phyloP scores from a whole-genome alignment of 179 eudicot genomes.

The Carnegiea gigantea region DNA sequence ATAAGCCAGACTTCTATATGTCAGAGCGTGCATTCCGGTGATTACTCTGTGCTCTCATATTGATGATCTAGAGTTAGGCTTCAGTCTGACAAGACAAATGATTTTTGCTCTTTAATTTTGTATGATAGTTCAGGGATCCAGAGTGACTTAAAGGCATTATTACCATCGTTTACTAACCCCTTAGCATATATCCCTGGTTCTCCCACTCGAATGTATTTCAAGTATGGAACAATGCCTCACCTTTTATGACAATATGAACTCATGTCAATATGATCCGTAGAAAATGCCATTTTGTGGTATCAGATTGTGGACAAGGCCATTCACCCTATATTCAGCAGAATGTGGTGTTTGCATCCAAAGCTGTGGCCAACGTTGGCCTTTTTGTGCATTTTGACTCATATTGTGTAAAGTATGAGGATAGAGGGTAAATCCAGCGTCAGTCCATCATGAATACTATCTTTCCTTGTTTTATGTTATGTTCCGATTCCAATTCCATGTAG shows the following conservation, averaged over 20 bases:
- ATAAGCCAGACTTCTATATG: conserved; percentile 93
- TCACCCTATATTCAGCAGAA: not conserved
- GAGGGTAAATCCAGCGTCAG: not conserved
- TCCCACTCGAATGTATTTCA: not conserved
- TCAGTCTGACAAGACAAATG: not conserved
- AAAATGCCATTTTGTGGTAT: not conserved
- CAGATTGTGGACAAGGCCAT: not conserved
- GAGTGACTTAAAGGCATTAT: not conserved
- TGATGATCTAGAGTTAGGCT: not conserved
- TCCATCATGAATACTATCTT: not conserved
- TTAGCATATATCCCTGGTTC: not conserved
- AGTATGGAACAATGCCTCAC: not conserved
- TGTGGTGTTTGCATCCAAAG: not conserved
- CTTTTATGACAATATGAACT: not conserved
- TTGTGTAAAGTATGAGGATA: not conserved
- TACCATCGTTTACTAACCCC: not conserved
- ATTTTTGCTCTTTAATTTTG: not conserved
- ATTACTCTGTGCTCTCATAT: conserved; percentile 9
- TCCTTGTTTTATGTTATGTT: not conserved
- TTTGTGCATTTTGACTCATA: not conserved
- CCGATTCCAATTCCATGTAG: not conserved
- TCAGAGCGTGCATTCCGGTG: conserved; percentile 98
- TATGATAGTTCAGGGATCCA: not conserved
- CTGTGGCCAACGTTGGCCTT: not conserved
- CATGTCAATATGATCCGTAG: not conserved